Conservation (phyloP, 2,329 filamentous ascomycete species). For the Pseudocercospora eumusae region DNA sequence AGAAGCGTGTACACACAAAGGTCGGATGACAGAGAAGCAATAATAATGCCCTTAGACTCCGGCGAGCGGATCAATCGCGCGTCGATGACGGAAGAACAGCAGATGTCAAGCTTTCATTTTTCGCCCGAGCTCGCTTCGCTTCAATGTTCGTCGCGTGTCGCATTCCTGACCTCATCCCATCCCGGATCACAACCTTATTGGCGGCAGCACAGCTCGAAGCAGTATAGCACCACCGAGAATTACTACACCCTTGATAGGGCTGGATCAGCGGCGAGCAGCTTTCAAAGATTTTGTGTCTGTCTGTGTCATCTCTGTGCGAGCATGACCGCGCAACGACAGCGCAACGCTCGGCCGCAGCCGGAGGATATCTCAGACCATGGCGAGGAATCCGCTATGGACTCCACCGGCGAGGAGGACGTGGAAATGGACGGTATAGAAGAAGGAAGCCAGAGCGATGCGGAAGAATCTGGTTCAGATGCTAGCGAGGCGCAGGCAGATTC, state of each 20-base stretch:
- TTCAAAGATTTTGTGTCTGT: neutral
- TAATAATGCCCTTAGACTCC: neutral
- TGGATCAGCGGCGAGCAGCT: neutral
- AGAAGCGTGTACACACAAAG: neutral
- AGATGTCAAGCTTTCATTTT: too few species aligned
- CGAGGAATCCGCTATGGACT: slow-evolving; percentile 14
- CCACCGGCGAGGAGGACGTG: slow-evolving; percentile 19
- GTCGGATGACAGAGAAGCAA: neutral
- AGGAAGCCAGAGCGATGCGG: slow-evolving; percentile 16
- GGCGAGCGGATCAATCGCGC: neutral
- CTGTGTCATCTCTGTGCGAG: slow-evolving; percentile 6
- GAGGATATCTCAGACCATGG: slow-evolving; percentile 18
- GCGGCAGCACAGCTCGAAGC: neutral
- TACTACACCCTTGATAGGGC: neutral
- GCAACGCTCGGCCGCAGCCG: slow-evolving; percentile 26
- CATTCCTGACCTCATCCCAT: slow-evolving; percentile 1
- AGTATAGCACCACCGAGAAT: neutral
- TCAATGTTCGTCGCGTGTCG: neutral
- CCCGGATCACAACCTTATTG: neutral
- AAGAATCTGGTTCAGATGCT: slow-evolving; percentile 35
- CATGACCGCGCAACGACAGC: slow-evolving; percentile 15
- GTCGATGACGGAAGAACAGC: slow-evolving; percentile 2
- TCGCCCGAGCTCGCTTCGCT: too few species aligned
- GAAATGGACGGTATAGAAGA: slow-evolving; percentile 35
- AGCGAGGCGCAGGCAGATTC: slow-evolving; percentile 28